phyloP scores from a whole-genome alignment of 139 green algal species.

The Coelastrella sp. region DNA sequence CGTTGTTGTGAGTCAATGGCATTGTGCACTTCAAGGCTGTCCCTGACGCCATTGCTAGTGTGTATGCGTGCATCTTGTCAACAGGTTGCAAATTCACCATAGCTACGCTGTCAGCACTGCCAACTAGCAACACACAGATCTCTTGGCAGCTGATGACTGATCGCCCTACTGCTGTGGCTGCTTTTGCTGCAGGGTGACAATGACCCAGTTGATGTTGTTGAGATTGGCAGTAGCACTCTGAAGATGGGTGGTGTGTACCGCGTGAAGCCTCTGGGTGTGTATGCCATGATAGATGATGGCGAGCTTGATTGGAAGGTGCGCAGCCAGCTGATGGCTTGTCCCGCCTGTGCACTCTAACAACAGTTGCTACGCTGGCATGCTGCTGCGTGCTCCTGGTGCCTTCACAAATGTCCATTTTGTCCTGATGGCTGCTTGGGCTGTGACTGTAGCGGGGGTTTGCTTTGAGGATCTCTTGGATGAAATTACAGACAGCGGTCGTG shows the following conservation, averaged over 20 bases:
- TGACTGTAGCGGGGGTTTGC: too few species aligned
- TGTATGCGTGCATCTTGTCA: neutral
- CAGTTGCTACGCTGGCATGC: neutral
- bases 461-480: too few species aligned
- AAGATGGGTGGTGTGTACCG: slow-evolving; percentile 93
- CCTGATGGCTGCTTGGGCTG: too few species aligned
- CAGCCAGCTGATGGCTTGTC: too few species aligned
- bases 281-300: slow-evolving; percentile 99
- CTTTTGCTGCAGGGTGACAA: slow-evolving; percentile 88
- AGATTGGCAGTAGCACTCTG: slow-evolving; percentile 84
- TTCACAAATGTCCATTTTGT: too few species aligned
- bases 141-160: neutral
- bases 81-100: neutral
- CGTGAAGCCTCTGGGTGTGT: slow-evolving; percentile 86
- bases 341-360: too few species aligned
- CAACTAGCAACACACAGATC: neutral
- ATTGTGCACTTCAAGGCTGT: neutral
- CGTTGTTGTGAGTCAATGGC: neutral
- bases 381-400: neutral
- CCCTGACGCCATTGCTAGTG: too few species aligned
- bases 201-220: slow-evolving; percentile 98
- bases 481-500: too few species aligned
- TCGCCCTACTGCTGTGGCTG: neutral
- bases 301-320: slow-evolving; percentile 98
- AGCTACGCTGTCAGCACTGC: neutral